Base-by-base conservation (phyloP, 1,139 yeast genomes). In the Scheffersomyces segobiensis region DNA sequence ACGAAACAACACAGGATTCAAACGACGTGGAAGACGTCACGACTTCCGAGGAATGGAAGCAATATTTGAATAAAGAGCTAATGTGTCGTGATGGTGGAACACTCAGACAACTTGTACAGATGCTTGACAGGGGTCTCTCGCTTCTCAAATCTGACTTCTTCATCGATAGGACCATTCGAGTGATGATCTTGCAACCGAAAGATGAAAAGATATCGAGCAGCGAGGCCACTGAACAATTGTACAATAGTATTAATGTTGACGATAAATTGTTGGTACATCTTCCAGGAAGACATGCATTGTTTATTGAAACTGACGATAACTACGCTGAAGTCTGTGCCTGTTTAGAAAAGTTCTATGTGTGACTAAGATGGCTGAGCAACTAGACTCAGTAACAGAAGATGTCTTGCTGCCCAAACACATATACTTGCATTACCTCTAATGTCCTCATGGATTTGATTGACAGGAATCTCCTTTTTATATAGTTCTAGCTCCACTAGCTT, bases 221-320 rank as follows among this genome's bases (percentile, higher is more conserved):
- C 17, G 57, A 56, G 26, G 65, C 64, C 2, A 65, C 66, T 64
- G 54, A 63, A 54, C 42, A 10, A 7, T 69, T 67, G 53, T 64
- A 62, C 42, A 58, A 69, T 5, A 61, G 59, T 24, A 51, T 68
- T 8, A 58, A 66, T 7, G 55, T 67, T 12, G 42, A 55, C 14
- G 6, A 60, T 8, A 70, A 69, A 52, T 52, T 62, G 50, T 65
- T 65, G 54, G 60, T 62, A 1, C 47, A 48, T 7, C 55, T 67
- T 47, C 57, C 63, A 5, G 55, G 63, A 7, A 64, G 61, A 8
- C 73, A 69, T 60, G 66, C 72, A 1, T 59, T 69, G 26, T 67
- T 67, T 52, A 62, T 69, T 52, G 73, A 68, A 47, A 62, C 63
- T 3, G 72, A 69, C 3, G 60, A 62, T 22, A 60, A 64, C 6